These are phyloP conservation scores for Colletotrichum sp. DNA, from an alignment of 2,329 filamentous ascomycete genomes.

Conservation along the genomic window DNA sequence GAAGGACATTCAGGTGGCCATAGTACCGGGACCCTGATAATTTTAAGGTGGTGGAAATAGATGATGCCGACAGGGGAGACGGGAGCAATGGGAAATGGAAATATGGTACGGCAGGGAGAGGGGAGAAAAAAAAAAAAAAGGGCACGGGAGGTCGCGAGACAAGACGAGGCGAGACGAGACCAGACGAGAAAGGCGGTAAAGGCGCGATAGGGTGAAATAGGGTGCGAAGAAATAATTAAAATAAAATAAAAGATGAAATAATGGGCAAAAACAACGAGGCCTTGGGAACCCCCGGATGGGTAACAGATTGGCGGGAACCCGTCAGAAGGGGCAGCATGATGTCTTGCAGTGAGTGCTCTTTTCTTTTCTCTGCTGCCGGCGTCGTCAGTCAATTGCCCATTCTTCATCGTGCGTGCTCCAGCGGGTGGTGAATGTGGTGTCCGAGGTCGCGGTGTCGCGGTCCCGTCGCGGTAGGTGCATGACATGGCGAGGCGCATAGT, in stretches of 20 bases:
- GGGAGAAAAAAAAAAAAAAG: background rate
- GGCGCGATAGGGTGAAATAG: background rate
- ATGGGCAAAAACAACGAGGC: background rate
- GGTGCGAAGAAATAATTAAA: background rate
- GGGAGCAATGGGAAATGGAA: slow-evolving; percentile 3
- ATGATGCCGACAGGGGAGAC: slow-evolving; percentile 9
- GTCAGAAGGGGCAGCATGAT: background rate
- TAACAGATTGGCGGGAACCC: background rate
- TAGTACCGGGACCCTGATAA: slow-evolving; percentile 21
- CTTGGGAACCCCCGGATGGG: background rate
- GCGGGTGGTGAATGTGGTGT: background rate
- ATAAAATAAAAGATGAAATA: background rate
- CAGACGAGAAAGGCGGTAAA: background rate
- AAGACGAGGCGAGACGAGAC: slow-evolving; percentile 4
- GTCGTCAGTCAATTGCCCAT: background rate
- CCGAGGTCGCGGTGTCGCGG: background rate
- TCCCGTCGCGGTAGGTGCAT: background rate
- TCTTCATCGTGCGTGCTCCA: background rate
- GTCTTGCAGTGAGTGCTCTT: background rate
- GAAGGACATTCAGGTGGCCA: slow-evolving; percentile 21
- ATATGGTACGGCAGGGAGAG: background rate
- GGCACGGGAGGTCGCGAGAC: background rate
- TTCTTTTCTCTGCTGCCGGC: background rate
- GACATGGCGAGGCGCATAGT: background rate
- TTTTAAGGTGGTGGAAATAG: slow-evolving; percentile 18